A percentile compares a stretch with the other conserved stretches of the same genome.
phyloP scores from a whole-genome alignment of 208 protist genomes.

The Herpetomonas samuelpessoai region DNA sequence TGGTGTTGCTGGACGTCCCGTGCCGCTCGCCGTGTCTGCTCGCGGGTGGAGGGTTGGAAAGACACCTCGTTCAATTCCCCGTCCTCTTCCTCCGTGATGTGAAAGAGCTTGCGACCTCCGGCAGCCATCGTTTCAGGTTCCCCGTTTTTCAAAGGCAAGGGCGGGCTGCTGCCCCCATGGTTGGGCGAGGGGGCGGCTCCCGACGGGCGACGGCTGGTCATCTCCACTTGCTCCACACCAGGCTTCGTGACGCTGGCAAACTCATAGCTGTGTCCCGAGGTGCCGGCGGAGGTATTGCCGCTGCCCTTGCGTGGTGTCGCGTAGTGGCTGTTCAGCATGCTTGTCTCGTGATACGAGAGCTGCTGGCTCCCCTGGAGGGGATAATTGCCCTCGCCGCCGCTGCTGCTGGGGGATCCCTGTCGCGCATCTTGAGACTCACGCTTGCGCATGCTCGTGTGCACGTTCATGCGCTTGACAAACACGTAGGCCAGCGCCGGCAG shows the following conservation, averaged over 20 bases:
- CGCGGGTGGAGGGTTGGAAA: not conserved
- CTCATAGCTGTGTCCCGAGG: not conserved
- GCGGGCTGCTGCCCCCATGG: not conserved
- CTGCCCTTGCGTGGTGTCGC: not conserved
- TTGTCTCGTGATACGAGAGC: no score
- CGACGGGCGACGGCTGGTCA: not conserved
- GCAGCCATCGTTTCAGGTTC: not conserved
- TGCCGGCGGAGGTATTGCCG: not conserved
- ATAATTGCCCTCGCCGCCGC: not conserved
- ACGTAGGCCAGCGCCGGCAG: not conserved
- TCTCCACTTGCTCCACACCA: not conserved
- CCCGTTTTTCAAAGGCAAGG: not conserved
- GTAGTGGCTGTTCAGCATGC: not conserved
- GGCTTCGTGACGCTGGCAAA: not conserved
- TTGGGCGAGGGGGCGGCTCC: not conserved
- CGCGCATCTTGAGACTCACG: no score
- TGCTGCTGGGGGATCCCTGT: no score
- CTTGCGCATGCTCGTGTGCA: not conserved
- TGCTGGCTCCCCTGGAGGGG: not conserved
- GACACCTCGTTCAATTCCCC: not conserved
- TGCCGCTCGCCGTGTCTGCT: not conserved
- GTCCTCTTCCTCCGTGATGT: not conserved
- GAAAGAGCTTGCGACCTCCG: not conserved
- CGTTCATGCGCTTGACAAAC: not conserved
- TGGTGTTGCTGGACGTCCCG: no score